Base-by-base conservation (phyloP, 495 filamentous ascomycete genomes). In the Coniosporium apollinis region DNA sequence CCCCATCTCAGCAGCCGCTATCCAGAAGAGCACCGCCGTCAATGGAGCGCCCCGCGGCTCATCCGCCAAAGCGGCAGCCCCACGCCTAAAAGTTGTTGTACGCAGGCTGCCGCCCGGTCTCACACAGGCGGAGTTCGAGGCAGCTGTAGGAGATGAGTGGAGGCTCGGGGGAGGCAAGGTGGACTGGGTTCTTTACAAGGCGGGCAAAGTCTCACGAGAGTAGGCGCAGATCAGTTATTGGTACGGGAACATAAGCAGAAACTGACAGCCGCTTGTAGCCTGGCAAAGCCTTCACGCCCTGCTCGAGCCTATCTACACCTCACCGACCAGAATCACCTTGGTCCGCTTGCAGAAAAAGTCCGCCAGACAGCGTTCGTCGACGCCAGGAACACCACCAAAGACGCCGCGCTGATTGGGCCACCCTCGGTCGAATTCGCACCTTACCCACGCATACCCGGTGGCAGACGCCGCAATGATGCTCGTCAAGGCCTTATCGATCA, bases 401-500 rank as follows among this genome's bases (percentile, higher is more conserved):
- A 79, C 41, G 51, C 73, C 2, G 68, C 72, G 11, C 68, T 87
- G 5, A 52, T 84, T 19, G 76, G 74, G 0, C 80, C 78, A 11
- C 85, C 85, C 0, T 62, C 66, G 7, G 59, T 93, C 10, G 86
- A 94, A 48, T 79, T 82, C 48, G 71, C 89, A 17, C 70, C 79
- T 2, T 89, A 84, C 54, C 77, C 80, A 33, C 80, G 82, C 44
- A 67, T 78, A 0, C 83, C 91, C 11, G 64, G 64, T 5, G 79
- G 75, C 40, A 76, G 67, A 46, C 63, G 64, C 24, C 74, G 82
- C 16, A 69, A 70, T 30, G 89, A 97, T 64, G 70, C 70, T 39
- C 75, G 87, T 3, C 82, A 92, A 52, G 89, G 91, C 28, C 91
- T 82, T 4, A 94, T 97, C 39, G 89, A 97, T 45, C 83, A 87